Evolutionary conservation across 2,329 filamentous ascomycete genomes (phyloP).

Genomic region (Alternaria dauci): DNA sequence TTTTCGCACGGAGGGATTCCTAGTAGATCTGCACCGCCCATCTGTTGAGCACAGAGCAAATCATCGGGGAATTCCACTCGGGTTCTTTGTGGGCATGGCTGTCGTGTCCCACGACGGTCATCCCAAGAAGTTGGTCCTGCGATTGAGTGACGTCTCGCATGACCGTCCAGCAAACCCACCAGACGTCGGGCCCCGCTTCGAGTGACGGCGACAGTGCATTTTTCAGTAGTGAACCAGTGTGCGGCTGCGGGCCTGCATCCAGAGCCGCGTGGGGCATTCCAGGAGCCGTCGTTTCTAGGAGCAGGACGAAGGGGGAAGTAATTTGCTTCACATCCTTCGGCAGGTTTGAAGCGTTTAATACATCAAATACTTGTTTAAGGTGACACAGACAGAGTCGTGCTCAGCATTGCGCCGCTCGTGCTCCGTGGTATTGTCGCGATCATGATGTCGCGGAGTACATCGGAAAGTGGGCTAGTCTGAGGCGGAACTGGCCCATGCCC

Average conservation of each 20-base stretch:
- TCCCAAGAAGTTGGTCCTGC: conserved; percentile 8
- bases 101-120: neutral
- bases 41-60: conserved; percentile 1
- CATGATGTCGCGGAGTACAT: conserved; percentile 19
- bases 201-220: conserved; percentile 10
- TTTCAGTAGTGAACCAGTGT: conserved; percentile 8
- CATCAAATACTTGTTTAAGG: neutral
- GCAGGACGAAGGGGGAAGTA: conserved; percentile 2
- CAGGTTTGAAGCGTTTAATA: conserved; percentile 17
- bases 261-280: conserved; percentile 1
- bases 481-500: conserved; percentile 20
- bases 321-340: conserved; percentile 4
- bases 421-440: conserved; percentile 27
- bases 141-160: conserved; percentile 17
- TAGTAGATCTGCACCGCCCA: neutral
- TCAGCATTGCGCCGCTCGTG: conserved; percentile 12
- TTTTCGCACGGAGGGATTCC: neutral
- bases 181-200: conserved; percentile 4
- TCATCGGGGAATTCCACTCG: neutral
- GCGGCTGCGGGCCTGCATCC: conserved; percentile 10
- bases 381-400: conserved; percentile 28
- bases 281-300: conserved; percentile 2
- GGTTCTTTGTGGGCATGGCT: conserved; percentile 3
- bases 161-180: conserved; percentile 6
- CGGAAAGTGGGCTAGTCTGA: conserved; percentile 26